Percentiles rank a stretch among this genome's conserved stretches.
These are phyloP conservation scores for Gaillardinia entomophila DNA, from an alignment of 805 yeast species.

Conservation along the genomic window DNA sequence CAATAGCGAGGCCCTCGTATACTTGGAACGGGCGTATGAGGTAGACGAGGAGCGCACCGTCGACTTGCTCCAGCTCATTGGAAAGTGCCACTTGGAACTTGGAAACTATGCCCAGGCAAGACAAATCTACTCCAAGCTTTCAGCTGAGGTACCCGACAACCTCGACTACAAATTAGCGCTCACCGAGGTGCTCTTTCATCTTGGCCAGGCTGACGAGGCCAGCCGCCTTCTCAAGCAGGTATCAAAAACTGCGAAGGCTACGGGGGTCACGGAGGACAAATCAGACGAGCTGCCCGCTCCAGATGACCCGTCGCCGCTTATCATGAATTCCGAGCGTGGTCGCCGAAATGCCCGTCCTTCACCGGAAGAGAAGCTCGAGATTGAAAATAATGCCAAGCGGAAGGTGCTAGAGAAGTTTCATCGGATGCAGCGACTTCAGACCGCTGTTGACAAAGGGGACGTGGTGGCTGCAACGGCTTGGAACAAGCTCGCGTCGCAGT, in stretches of 20 bases:
- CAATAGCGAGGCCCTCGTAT: constrained; percentile 70
- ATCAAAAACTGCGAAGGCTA: constrained; percentile 21
- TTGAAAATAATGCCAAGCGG: constrained; percentile 54
- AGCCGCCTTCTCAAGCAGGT: constrained; percentile 51
- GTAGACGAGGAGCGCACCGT: constrained; percentile 44
- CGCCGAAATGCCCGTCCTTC: constrained; percentile 12
- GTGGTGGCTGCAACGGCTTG: constrained; percentile 66
- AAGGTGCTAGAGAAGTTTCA: constrained; percentile 52
- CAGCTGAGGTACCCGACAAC: constrained; percentile 54
- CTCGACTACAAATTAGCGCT: constrained; percentile 70
- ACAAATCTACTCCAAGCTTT: constrained; percentile 48
- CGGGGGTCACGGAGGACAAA: constrained; percentile 3
- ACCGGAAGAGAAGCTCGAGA: constrained; percentile 45
- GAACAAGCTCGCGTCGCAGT: constrained; percentile 77
- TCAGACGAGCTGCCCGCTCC: constrained; percentile 13
- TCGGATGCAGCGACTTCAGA: constrained; percentile 47
- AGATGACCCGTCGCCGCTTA: constrained; percentile 14
- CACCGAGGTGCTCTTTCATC: constrained; percentile 73
- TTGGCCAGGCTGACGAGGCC: constrained; percentile 57
- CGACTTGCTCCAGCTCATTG: constrained; percentile 57
- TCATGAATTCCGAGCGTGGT: constrained; percentile 6
- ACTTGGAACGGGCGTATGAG: constrained; percentile 51
- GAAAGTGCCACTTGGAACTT: constrained; percentile 69
- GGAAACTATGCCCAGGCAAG: constrained; percentile 66
- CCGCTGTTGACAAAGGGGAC: constrained; percentile 32